These are phyloP conservation scores for Canariomyces notabilis DNA, from an alignment of 2,329 filamentous ascomycete species.

Conservation along the genomic window DNA sequence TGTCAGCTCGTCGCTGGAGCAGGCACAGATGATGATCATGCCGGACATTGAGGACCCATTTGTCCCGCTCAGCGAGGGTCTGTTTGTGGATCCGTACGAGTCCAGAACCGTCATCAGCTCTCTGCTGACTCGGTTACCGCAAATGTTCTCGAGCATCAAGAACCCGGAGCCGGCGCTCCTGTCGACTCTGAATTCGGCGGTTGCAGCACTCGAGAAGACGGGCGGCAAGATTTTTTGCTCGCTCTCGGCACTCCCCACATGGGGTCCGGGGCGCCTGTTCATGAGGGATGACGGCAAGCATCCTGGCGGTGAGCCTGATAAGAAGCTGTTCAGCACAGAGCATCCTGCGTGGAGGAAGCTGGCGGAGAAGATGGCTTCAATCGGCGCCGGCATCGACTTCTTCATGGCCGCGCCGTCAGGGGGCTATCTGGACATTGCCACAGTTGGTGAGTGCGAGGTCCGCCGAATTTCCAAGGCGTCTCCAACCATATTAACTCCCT, in stretches of 20 bases:
- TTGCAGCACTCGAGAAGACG: conserved; percentile 77
- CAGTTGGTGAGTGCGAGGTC: conserved; percentile 59
- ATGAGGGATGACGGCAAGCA: conserved; percentile 85
- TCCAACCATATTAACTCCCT: conserved; percentile 18
- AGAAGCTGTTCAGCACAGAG: conserved; percentile 86
- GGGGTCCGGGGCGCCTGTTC: conserved; percentile 80
- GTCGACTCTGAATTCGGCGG: conserved; percentile 74
- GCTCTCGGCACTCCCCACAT: conserved; percentile 81
- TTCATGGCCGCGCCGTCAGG: conserved; percentile 89
- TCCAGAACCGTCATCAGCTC: conserved; percentile 81
- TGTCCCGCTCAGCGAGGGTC: conserved; percentile 80
- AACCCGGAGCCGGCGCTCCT: conserved; percentile 86
- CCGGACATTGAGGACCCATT: conserved; percentile 96
- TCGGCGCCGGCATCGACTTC: conserved; percentile 85
- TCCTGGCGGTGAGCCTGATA: conserved; percentile 81
- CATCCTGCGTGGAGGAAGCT: conserved; percentile 82
- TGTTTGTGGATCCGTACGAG: conserved; percentile 92
- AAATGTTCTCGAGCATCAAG: conserved; percentile 81
- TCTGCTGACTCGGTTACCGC: conserved; percentile 77
- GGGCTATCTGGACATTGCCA: conserved; percentile 88
- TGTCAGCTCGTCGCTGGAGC: conserved; percentile 70
- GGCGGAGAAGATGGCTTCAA: conserved; percentile 80
- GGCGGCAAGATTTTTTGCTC: conserved; percentile 92
- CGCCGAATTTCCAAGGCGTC: neutral
- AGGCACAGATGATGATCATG: conserved; percentile 98